These are phyloP conservation scores for Eutypa lata DNA, from an alignment of 2,329 filamentous ascomycete species.

Conservation along the genomic window DNA sequence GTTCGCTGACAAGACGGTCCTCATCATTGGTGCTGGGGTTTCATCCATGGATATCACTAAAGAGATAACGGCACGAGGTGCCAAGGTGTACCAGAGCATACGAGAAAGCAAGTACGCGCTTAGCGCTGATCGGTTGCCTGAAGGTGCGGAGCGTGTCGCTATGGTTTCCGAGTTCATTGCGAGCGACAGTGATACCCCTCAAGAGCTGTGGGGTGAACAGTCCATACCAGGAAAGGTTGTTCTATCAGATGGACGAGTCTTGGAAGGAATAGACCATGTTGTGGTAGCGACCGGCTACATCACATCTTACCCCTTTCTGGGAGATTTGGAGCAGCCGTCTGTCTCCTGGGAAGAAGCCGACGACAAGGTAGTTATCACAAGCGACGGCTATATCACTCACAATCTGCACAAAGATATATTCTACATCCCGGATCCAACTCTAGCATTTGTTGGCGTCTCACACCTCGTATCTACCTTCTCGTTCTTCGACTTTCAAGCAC, in stretches of 20 bases:
- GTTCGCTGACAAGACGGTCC: conserved; percentile 51
- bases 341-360: conserved; percentile 42
- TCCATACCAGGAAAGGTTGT: conserved; percentile 48
- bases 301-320: conserved; percentile 63
- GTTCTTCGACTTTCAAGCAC: conserved; percentile 68
- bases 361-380: conserved; percentile 54
- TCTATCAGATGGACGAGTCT: conserved; percentile 48
- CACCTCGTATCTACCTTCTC: conserved; percentile 67
- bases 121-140: conserved; percentile 49
- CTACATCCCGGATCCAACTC: conserved; percentile 63
- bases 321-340: conserved; percentile 42
- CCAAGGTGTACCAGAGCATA: conserved; percentile 47
- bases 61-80: conserved; percentile 34
- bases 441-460: conserved; percentile 62
- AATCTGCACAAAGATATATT: conserved; percentile 71
- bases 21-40: conserved; percentile 51
- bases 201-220: conserved; percentile 17
- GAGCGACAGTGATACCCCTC: conserved; percentile 26
- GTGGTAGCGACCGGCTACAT: conserved; percentile 69
- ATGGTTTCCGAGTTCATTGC: conserved; percentile 45
- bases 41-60: conserved; percentile 41
- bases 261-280: conserved; percentile 58
- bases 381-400: conserved; percentile 60
- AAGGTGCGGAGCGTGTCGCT: conserved; percentile 48
- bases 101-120: conserved; percentile 60